phyloP scores from a whole-genome alignment of 108 stramenopile species.

The Nannochloropsis gaditana region DNA sequence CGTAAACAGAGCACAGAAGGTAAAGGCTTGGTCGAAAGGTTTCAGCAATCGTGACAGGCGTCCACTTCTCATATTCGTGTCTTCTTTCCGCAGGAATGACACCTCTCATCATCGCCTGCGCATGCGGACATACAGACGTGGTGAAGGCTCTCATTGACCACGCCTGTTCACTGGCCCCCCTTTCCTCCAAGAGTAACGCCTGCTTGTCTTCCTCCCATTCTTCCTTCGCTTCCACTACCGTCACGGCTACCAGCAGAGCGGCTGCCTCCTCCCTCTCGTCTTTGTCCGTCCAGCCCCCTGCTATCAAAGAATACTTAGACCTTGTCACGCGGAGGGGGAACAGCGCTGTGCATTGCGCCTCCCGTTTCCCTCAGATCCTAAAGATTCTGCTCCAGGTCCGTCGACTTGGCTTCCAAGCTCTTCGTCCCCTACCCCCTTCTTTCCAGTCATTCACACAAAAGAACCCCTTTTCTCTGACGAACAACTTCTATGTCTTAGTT shows the following conservation, averaged over 20 bases:
- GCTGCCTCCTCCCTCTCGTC: slow-evolving; percentile 3
- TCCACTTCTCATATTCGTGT: background rate
- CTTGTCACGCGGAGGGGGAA: background rate
- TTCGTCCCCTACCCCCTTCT: background rate
- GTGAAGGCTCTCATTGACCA: background rate
- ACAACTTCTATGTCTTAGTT: no score
- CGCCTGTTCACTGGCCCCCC: background rate
- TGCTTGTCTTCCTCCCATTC: background rate
- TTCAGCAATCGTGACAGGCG: background rate
- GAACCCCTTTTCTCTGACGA: no score
- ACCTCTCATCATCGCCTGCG: background rate
- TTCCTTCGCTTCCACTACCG: background rate
- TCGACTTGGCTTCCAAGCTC: background rate
- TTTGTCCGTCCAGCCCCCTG: background rate
- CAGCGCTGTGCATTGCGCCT: background rate
- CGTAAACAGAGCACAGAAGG: slow-evolving; percentile 13
- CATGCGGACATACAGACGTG: background rate
- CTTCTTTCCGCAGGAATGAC: background rate
- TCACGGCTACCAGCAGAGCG: background rate
- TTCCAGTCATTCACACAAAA: background rate
- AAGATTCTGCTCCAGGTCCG: slow-evolving; percentile 3
- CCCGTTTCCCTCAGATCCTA: background rate
- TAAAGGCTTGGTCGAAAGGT: background rate
- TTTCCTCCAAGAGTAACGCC: background rate
- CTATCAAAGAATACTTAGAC: background rate